Conservation (phyloP, 805 yeast genomes). For the Saccharomycopsis lassenensis region DNA sequence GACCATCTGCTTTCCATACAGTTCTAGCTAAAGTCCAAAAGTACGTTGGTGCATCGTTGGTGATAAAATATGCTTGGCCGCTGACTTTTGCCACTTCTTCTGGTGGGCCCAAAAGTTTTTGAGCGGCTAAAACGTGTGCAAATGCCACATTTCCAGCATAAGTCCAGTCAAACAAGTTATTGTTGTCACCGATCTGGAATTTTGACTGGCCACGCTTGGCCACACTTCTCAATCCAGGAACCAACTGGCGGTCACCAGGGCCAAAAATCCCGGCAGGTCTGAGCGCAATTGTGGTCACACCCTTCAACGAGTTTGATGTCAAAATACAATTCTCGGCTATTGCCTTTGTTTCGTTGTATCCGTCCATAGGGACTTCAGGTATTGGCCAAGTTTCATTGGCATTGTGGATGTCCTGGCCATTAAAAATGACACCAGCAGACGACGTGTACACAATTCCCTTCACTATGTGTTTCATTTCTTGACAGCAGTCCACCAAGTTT, state of each 20-base stretch:
- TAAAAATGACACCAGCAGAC: conserved; percentile 93
- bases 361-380: conserved; percentile 89
- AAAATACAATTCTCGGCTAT: conserved; percentile 77
- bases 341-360: conserved; percentile 91
- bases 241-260: conserved; percentile 95
- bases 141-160: conserved; percentile 98
- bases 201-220: conserved; percentile 78
- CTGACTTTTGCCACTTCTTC: conserved; percentile 37
- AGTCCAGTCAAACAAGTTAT: conserved; percentile 91
- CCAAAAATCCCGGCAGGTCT: conserved; percentile 99
- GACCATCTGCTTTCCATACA: conserved; percentile 95
- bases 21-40: conserved; percentile 96
- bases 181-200: conserved; percentile 90
- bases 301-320: conserved; percentile 50
- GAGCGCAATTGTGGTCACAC: conserved; percentile 68
- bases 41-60: conserved; percentile 90
- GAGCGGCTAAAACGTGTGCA: conserved; percentile 88
- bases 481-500: conserved; percentile 57
- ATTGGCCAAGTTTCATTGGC: conserved; percentile 94
- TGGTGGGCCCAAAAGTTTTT: conserved; percentile 45
- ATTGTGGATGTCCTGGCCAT: conserved; percentile 85
- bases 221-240: conserved; percentile 82
- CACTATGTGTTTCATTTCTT: conserved; percentile 31
- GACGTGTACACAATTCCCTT: conserved; percentile 86
- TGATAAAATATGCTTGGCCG: conserved; percentile 83